These are phyloP conservation scores for Trichoderma sp. DNA, from an alignment of 2,329 filamentous ascomycete genomes.

Conservation along the genomic window DNA sequence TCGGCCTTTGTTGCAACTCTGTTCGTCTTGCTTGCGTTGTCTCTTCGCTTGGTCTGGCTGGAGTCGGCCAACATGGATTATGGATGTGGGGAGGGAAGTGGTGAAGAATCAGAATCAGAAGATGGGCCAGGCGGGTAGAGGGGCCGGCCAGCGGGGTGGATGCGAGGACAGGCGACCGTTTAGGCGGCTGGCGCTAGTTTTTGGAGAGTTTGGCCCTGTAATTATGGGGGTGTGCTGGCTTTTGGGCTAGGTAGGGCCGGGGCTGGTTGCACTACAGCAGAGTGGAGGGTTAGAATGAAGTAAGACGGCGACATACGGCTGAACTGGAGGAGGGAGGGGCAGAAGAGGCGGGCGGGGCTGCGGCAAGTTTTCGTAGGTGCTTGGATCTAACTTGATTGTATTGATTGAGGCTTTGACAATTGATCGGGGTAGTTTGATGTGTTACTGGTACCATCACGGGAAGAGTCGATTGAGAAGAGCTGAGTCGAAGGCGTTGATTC, in stretches of 20 bases:
- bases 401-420: not conserved
- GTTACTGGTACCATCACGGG: no score
- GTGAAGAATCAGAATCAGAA: not conserved
- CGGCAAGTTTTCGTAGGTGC: not conserved
- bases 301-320: not conserved
- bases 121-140: conserved; percentile 14
- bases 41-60: not conserved
- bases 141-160: conserved; percentile 16
- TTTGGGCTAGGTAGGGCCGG: not conserved
- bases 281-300: not conserved
- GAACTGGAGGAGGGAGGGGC: not conserved
- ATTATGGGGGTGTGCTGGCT: conserved; percentile 14
- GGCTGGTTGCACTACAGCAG: not conserved
- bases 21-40: not conserved
- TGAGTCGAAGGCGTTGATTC: not conserved
- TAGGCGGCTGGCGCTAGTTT: conserved; percentile 1
- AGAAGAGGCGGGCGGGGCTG: not conserved
- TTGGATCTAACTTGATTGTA: not conserved
- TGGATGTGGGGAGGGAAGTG: not conserved
- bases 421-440: not conserved
- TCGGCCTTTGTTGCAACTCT: not conserved
- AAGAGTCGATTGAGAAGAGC: not conserved
- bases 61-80: not conserved
- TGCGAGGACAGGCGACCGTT: not conserved
- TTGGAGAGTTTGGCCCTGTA: conserved; percentile 15